Base-by-base conservation (phyloP, 768 basidiomycete genomes). In the Ramaria sp. region DNA sequence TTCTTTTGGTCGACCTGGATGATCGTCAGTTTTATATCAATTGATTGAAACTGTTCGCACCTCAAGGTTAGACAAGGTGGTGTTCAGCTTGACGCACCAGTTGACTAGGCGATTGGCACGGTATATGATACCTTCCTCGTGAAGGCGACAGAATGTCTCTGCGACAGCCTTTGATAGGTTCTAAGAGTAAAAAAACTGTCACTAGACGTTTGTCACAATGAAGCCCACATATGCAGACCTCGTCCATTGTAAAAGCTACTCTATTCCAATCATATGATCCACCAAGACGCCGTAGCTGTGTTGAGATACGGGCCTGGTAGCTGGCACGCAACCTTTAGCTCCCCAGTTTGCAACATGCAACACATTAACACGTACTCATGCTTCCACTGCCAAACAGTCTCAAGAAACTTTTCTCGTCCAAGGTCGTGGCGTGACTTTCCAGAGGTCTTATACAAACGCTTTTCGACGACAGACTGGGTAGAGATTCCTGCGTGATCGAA, bases 401-500 rank as follows among this genome's bases (percentile, higher is more conserved):
- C 81, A 60, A 99, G 64, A 69, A 99, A 97, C 62, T 76, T 81
- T 61, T 95, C 91, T 43, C 96, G 81, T 0, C 96, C 96, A n/a
- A 97, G 78, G 66, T 98, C 91, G 66, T 97, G 93, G 51, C 95
- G 73, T 1, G 88, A 88, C 68, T 83, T 74, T 1, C 90, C 88
- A 32, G 83, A 75, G 0, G 78, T 67, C 70, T 95, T 99, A 72
- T 79, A 86, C 32, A 98, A 64, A 16, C 93, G 78, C 67, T 91
- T 92, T 67, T 98, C 96, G 1, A 98, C 95, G 15, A 99, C 95
- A 43, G 89, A 89, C 69, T 99, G 96, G 0, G 96, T 98, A 0
- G 94, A 94, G 57, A 99, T 98, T 55, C 95, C 94, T 0, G 96
- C 96, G 62, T 99, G 96, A 68, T 99, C 96, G 64, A 94, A 99